Conservation (phyloP, 2,329 filamentous ascomycete genomes). For the Ophiostoma ips region DNA sequence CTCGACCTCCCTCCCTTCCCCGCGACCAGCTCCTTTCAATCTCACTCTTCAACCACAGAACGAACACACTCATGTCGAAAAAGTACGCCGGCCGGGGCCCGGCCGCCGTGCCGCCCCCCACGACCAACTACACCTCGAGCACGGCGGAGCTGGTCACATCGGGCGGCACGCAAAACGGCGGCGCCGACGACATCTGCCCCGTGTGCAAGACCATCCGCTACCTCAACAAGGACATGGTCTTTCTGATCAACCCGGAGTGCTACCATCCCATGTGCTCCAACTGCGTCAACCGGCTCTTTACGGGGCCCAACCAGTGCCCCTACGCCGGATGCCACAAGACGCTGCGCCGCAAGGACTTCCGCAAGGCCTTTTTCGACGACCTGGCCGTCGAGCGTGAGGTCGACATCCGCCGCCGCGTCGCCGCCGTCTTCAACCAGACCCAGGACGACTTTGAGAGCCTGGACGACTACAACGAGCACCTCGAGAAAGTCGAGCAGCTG, state of each 20-base stretch:
- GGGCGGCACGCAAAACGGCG: slow-evolving; percentile 10
- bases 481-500: slow-evolving; percentile 81
- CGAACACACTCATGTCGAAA: slow-evolving; percentile 2
- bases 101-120: background rate
- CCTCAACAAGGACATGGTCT: slow-evolving; percentile 84
- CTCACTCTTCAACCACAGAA: background rate
- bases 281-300: slow-evolving; percentile 90
- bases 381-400: slow-evolving; percentile 82
- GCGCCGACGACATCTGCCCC: slow-evolving; percentile 61
- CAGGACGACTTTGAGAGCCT: slow-evolving; percentile 86
- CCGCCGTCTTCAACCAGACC: slow-evolving; percentile 68
- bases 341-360: slow-evolving; percentile 71
- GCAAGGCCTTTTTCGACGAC: slow-evolving; percentile 80
- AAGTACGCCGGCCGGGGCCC: background rate
- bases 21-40: too few relatives aligned
- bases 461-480: slow-evolving; percentile 79
- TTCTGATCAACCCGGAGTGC: slow-evolving; percentile 95
- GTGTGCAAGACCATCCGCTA: slow-evolving; percentile 96
- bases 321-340: slow-evolving; percentile 81
- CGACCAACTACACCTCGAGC: background rate
- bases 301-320: slow-evolving; percentile 82
- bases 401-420: slow-evolving; percentile 72
- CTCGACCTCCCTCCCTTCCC: background rate
- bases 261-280: slow-evolving; percentile 98
- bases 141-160: background rate